Conservation (phyloP, 192 early-diverging fungal species). For the Coemansia sp. region DNA sequence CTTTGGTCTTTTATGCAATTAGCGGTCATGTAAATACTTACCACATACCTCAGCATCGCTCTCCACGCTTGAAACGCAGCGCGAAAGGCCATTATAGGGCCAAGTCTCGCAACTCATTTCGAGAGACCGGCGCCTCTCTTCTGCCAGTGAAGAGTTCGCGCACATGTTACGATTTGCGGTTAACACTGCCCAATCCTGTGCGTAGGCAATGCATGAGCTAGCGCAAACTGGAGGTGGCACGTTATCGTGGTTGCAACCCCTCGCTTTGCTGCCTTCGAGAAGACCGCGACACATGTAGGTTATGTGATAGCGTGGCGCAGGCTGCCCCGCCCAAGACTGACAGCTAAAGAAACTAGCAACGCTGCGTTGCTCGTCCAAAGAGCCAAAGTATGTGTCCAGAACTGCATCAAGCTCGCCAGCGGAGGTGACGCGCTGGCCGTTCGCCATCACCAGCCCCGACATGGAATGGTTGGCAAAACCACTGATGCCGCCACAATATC, state of each 20-base stretch:
- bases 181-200: constrained; percentile 18
- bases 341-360: constrained; percentile 37
- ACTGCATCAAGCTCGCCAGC: constrained; percentile 26
- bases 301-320: constrained; percentile 27
- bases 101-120: constrained; percentile 10
- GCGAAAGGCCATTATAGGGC: constrained; percentile 26
- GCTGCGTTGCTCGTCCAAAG: constrained; percentile 14
- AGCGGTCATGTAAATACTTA: too few relatives aligned
- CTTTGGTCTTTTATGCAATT: too few relatives aligned
- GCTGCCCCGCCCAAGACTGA: constrained; percentile 20
- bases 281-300: constrained; percentile 39
- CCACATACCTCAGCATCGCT: constrained; percentile 29
- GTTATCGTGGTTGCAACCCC: constrained; percentile 13
- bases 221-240: constrained; percentile 18
- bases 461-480: constrained; percentile 22
- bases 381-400: constrained; percentile 32
- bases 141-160: constrained; percentile 10
- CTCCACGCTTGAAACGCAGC: constrained; percentile 17
- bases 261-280: constrained; percentile 24
- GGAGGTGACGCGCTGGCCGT: constrained; percentile 13
- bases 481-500: constrained; percentile 31
- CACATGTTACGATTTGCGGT: constrained; percentile 17
- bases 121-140: constrained; percentile 15
- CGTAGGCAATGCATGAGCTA: constrained; percentile 10
- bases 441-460: constrained; percentile 17